A percentile compares a stretch with the other conserved stretches of the same genome.
phyloP scores from a whole-genome alignment of 805 yeast species.

The Kodamaea sagamina region DNA sequence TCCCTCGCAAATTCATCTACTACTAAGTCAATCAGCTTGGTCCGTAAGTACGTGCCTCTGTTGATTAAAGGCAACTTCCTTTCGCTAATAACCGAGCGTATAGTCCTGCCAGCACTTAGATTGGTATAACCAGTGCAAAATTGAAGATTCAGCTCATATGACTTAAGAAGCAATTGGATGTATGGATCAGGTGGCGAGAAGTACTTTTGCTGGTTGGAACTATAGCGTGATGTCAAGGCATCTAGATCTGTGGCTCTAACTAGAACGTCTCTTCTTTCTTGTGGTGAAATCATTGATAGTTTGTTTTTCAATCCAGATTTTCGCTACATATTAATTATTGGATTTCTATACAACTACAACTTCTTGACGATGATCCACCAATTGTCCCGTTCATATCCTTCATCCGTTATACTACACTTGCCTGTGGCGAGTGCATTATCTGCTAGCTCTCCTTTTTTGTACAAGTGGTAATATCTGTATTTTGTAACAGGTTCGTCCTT shows the following conservation, averaged over 20 bases:
- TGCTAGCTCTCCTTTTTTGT: conserved; percentile 78
- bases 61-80: conserved; percentile 66
- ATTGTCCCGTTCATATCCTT: conserved; percentile 91
- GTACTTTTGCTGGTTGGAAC: conserved; percentile 53
- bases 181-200: conserved; percentile 41
- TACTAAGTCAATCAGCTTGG: conserved; percentile 50
- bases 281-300: conserved; percentile 33
- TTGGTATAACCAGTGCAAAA: conserved; percentile 40
- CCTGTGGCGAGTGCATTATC: conserved; percentile 74
- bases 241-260: conserved; percentile 66
- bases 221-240: conserved; percentile 65
- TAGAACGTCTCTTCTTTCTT: conserved; percentile 41
- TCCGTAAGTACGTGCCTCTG: conserved; percentile 68
- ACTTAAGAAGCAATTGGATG: conserved; percentile 33
- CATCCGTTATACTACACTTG: conserved; percentile 55
- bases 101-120: conserved; percentile 41
- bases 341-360: conserved; percentile 8
- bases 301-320: conserved; percentile 1
- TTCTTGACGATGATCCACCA: conserved; percentile 67
- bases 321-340: background rate
- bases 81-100: conserved; percentile 41
- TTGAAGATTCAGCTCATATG: conserved; percentile 41
- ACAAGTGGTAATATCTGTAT: conserved; percentile 86
- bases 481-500: conserved; percentile 48
- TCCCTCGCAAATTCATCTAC: conserved; percentile 44